Evolutionary conservation across 257 asterid species (phyloP).

Genomic region (Solanum sparsipilum): DNA sequence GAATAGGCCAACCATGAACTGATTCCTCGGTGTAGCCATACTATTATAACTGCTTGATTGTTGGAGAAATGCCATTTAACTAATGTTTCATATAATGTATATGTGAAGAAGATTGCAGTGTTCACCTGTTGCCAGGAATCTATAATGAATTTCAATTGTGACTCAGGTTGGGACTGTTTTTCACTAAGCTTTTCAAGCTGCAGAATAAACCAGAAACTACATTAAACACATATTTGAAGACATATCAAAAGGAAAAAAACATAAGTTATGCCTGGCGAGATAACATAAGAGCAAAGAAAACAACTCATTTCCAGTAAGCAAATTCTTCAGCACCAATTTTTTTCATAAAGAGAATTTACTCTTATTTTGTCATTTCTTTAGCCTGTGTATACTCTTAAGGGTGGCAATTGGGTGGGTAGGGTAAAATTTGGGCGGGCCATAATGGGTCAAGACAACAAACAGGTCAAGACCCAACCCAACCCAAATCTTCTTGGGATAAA

Average conservation of each 20-base stretch:
- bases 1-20: background rate
- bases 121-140: slow-evolving; percentile 98
- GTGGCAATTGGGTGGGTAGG: background rate
- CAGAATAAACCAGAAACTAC: background rate
- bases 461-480: background rate
- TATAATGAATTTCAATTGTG: slow-evolving; percentile 73
- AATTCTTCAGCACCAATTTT: background rate
- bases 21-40: background rate
- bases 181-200: slow-evolving; percentile 95
- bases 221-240: background rate
- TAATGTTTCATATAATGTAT: background rate
- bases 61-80: background rate
- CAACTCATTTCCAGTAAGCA: background rate
- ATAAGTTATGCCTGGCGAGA: background rate
- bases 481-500: background rate
- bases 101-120: background rate
- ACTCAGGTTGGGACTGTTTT: slow-evolving; percentile 76
- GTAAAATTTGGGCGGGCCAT: background rate
- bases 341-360: background rate
- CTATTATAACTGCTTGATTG: background rate
- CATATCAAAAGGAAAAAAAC: background rate
- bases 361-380: background rate
- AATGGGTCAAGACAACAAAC: background rate
- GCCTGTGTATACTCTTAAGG: background rate
- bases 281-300: background rate